Base-by-base conservation (phyloP, 257 asterid genomes). In the Scutellaria galericulata region DNA sequence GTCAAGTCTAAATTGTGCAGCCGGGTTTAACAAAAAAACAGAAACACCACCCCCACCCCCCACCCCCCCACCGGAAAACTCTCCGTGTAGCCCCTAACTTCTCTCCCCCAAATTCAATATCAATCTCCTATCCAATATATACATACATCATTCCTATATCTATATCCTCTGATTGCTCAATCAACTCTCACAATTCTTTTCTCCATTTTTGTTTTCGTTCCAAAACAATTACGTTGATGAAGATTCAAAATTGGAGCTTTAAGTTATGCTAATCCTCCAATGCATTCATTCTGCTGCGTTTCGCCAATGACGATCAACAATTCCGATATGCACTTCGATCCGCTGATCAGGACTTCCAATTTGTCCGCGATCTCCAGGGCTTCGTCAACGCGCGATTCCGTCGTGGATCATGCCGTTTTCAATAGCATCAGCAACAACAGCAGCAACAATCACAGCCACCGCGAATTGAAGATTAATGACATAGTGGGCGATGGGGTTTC, bases 401-500 rank as follows among this genome's bases (percentile, higher is more conserved):
- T 53, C 39, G 12, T 15, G 63, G 83, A 65, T 68, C 81, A 68
- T n/a, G 56, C 9, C 58, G 59, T n/a, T 6, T 59, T 55, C 45
- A 68, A 73, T 64, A 65, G 12, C 5, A 76, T 44, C 67, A 66
- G 31, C 7, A 75, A 68, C 6, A 51, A 53, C 78, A 67, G 68
- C 41, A 53, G 79, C 9, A 80, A 72, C n/a, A 76, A 66, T 61
- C 76, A 79, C 9, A 79, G 57, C 73, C 37, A 72, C 82, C 62
- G 83, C 27, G 84, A 83, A 57, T 82, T 89, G 80, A 90, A 82
- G 92, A 89, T 93, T 64, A 90, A 91, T 55, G 97, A 91, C 5
- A 88, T 91, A 15, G 94, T 93, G 0, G 96, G 98, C 70, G 85
- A 85, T 52, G 97, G 97, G 52, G 81, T 93, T 65, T 88, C 88